Base-by-base conservation (phyloP, 257 asterid species). In the Solanum tarijense region DNA sequence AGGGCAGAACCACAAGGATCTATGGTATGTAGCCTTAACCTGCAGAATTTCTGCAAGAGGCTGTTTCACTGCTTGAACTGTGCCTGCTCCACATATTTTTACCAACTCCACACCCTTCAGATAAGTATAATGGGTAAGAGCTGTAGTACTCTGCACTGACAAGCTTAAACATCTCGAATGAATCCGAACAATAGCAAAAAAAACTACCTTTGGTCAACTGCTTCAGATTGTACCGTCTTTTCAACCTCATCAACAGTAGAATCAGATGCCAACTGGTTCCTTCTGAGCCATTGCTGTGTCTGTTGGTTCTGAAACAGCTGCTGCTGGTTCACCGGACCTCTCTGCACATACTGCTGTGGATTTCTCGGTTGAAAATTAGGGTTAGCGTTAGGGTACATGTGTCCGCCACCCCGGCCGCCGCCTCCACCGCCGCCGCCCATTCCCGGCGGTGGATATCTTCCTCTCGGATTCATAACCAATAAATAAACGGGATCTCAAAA, bases 401-500 rank as follows among this genome's bases (percentile, higher is more conserved):
- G 94, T 39, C 96, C 85, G 7, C 85, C 92, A 14, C 92, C 93
- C 14, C 83, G 34, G 11, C 62, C 82, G 11, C 96, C 46, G 86
- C 95, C 89, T 87, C 91, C 96, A 6, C 95, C 62, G 62, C 62
- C n/a, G 62, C 62, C 23, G 87, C 91, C 95, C 92, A 95, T 95
- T n/a, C 98, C 99, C 75, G 98, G 98, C 46, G 98, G 98, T 86
- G 98, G 99, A 91, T 94, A 95, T 85, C 99, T 94, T 83, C 97
- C 91, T 86, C 98, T 90, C 41, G 96, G 92, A 93, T 90, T 91
- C 99, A 96, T 96, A 93, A 18, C 91, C 9, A 83, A 88, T 25
- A 41, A 76, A 76, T 27, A 38, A n/a, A 23, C 21, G 6, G 23
- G 78, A 71, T 73, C 81, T 71, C 39, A 71, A 71, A 71, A 9